Evolutionary conservation across 768 basidiomycete species (phyloP).

Genomic region (Tulasnella sp.): DNA sequence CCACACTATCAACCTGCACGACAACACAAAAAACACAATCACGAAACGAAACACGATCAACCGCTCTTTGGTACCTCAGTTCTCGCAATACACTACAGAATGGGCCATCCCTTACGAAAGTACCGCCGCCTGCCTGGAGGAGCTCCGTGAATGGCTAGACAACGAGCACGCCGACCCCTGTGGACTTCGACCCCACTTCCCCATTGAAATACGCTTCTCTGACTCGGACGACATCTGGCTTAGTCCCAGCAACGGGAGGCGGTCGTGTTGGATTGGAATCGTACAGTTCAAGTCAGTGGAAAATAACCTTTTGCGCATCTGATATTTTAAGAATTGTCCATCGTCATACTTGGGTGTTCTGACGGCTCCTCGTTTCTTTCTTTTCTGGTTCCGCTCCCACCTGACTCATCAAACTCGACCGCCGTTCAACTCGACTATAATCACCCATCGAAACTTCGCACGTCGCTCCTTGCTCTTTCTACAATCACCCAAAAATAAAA

Average conservation of each 20-base stretch:
- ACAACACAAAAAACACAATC: too few species aligned
- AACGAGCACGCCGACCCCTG: conserved; percentile 51
- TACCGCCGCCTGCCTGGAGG: conserved; percentile 54
- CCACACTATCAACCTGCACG: too few species aligned
- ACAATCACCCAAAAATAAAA: too few species aligned
- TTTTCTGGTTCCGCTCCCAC: neutral
- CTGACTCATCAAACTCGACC: conserved; percentile 8
- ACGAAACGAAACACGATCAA: too few species aligned
- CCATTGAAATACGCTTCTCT: conserved; percentile 85
- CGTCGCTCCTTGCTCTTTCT: neutral
- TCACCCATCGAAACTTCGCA: too few species aligned
- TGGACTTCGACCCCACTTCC: conserved; percentile 82
- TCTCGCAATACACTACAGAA: conserved; percentile 88
- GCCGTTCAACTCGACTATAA: neutral
- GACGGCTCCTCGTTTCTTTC: neutral
- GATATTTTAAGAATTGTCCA: too few species aligned
- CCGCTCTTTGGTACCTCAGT: conserved; percentile 35
- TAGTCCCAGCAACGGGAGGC: conserved; percentile 68
- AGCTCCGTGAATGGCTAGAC: conserved; percentile 60
- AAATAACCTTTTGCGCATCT: neutral
- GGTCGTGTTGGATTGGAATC: conserved; percentile 91
- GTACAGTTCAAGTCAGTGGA: conserved; percentile 92
- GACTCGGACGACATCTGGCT: conserved; percentile 88
- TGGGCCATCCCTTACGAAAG: conserved; percentile 77
- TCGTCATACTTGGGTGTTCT: neutral